These are phyloP conservation scores for Nepenthes alata DNA, from an alignment of 179 eudicot species.

Conservation along the genomic window DNA sequence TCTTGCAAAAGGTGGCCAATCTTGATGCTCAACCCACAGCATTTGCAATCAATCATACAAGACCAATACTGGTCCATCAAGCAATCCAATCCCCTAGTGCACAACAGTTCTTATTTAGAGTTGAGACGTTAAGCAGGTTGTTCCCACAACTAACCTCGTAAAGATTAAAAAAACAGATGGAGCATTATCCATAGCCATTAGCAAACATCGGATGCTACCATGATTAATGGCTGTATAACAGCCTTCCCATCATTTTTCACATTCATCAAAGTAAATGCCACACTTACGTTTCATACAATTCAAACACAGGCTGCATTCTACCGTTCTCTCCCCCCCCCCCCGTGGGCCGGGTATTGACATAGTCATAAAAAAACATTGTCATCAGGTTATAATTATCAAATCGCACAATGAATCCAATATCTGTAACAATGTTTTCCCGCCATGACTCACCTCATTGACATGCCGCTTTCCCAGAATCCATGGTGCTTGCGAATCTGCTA, in stretches of 20 bases:
- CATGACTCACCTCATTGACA: conserved; percentile 51
- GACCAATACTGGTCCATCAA: not conserved
- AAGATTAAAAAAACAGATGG: too few relatives aligned
- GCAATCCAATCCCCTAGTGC: not conserved
- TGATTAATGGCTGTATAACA: too few relatives aligned
- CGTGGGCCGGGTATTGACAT: too few relatives aligned
- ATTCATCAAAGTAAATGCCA: too few relatives aligned
- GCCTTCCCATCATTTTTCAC: too few relatives aligned
- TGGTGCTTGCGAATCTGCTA: conserved; percentile 15
- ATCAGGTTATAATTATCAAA: not conserved
- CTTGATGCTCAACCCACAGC: not conserved
- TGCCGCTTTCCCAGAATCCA: conserved; percentile 77
- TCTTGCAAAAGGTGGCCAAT: not conserved
- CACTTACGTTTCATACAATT: too few relatives aligned
- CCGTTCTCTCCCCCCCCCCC: too few relatives aligned
- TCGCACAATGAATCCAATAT: not conserved
- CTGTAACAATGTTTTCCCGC: not conserved
- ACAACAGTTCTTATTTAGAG: not conserved
- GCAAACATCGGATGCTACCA: too few relatives aligned
- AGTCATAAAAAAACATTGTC: too few relatives aligned
- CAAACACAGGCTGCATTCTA: too few relatives aligned
- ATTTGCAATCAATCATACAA: not conserved
- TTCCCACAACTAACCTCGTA: not conserved
- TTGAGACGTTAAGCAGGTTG: not conserved
- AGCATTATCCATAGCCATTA: too few relatives aligned